Evolutionary conservation across 805 yeast genomes (phyloP).

Genomic region (Lipomyces sp.): DNA sequence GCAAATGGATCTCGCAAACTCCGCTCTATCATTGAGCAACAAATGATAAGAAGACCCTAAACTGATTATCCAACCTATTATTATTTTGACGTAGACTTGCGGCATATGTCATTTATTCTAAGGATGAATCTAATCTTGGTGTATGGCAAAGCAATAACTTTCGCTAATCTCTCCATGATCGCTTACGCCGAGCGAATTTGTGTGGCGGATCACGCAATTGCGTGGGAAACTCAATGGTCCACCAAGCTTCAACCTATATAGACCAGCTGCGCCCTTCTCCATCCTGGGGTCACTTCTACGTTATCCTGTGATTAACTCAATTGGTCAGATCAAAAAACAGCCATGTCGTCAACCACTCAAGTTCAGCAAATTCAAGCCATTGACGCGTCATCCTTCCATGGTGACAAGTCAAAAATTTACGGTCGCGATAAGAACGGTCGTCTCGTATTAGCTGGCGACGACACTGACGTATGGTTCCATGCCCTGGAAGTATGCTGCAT

Average conservation of each 20-base stretch:
- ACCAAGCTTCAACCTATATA: not conserved
- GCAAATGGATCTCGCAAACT: not conserved
- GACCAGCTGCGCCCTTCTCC: not conserved
- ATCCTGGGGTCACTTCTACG: not conserved
- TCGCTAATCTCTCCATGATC: no score
- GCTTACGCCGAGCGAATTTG: no score
- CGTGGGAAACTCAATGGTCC: not conserved
- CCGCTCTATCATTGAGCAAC: no score
- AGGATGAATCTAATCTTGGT: no score
- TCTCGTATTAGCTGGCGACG: slow-evolving; percentile 29
- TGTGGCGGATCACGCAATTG: not conserved
- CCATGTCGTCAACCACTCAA: not conserved
- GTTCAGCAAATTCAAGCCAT: slow-evolving; percentile 31
- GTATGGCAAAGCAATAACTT: no score
- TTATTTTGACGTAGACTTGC: not conserved
- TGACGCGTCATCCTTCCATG: slow-evolving; percentile 38
- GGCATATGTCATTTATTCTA: not conserved
- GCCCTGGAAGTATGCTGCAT: not conserved
- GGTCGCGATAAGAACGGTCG: slow-evolving; percentile 19
- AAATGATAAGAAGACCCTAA: not conserved
- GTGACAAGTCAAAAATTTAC: slow-evolving; percentile 24
- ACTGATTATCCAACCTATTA: not conserved
- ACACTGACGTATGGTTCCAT: slow-evolving; percentile 10
- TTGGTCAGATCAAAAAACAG: not conserved
- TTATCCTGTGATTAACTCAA: not conserved